phyloP scores from a whole-genome alignment of 2,329 filamentous ascomycete genomes.

The Apiospora saccharicola region DNA sequence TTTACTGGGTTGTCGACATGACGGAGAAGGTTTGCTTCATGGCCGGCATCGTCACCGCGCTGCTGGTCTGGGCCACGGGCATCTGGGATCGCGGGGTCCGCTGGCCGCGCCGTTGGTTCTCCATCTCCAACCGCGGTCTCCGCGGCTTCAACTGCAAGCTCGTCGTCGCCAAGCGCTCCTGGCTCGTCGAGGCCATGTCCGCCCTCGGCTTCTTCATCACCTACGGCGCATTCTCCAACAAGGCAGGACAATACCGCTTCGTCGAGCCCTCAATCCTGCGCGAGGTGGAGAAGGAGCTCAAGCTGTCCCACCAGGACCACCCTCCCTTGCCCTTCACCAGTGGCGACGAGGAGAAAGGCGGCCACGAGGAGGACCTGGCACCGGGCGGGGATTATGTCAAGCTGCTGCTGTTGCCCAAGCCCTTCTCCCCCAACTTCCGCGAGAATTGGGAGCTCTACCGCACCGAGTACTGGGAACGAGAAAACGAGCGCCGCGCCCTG shows the following conservation, averaged over 20 bases:
- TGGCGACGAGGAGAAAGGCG: constrained; percentile 66
- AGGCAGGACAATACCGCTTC: constrained; percentile 75
- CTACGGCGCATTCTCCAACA: constrained; percentile 70
- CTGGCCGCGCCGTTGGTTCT: constrained; percentile 93
- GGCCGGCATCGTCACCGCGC: constrained; percentile 84
- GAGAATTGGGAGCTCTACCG: constrained; percentile 98
- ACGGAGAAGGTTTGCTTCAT: constrained; percentile 91
- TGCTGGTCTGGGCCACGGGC: constrained; percentile 91
- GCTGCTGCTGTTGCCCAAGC: constrained; percentile 88
- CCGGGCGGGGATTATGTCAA: constrained; percentile 92
- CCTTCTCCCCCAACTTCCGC: constrained; percentile 91
- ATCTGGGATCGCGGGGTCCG: constrained; percentile 95
- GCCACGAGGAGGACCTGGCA: constrained; percentile 88
- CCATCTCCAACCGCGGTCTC: constrained; percentile 86
- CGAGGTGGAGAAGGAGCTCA: constrained; percentile 67
- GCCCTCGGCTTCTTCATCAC: constrained; percentile 81
- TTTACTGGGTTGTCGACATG: constrained; percentile 96
- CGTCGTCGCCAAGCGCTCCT: constrained; percentile 83
- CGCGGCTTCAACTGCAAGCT: constrained; percentile 96
- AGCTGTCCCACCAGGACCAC: constrained; percentile 52
- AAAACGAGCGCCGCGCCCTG: constrained; percentile 85
- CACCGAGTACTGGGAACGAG: constrained; percentile 94
- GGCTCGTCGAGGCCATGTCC: constrained; percentile 80
- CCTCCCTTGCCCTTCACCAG: constrained; percentile 48
- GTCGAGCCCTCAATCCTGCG: constrained; percentile 71